Base-by-base conservation (phyloP, 2,329 filamentous ascomycete genomes). In the Colletotrichum camelliae region DNA sequence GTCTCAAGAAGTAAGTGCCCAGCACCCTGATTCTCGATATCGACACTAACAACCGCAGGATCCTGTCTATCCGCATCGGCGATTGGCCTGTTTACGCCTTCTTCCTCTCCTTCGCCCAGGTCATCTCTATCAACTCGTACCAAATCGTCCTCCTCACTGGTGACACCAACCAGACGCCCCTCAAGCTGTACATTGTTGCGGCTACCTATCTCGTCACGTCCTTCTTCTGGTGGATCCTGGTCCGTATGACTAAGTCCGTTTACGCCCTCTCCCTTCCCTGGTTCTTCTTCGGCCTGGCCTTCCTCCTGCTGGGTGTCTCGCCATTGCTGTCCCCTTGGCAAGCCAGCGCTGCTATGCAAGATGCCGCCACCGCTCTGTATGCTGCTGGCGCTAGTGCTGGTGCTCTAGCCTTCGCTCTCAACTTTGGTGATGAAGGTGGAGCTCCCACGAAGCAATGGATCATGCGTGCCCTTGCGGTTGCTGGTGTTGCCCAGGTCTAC, bases 101-200 rank as follows among this genome's bases (percentile, higher is more conserved):
- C 76, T 86, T 93, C 62, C 87, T 93, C 21, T 91, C 91, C 10
- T 85, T 92, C 43, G 90, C 90, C 27, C 91, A 93, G 79, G 90
- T 93, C 76, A 89, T 93, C 66, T 90, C 92, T 2, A 90, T 91
- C 72, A 93, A 93, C 82, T 93, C 91, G 0, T 93, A 93, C 82
- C 92, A 94, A 80, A 91, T 94, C 80, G 93, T 91, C 1, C 86
- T 94, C n/a, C 86, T 94, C 24, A 92, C 91, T 0, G 92, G 92
- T 21, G 89, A 92, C 78, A 86, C 91, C 24, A 91, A 90, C 71
- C 87, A 93, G 80, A 88, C 88, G 3, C 89, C 91, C 5, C 82
- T 84, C 37, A 90, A 92, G 79, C 85, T 93, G 1, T 93, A 93
- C 82, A 86, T 88, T 65, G 89, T 93, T 43, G 91, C 91, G 1